Base-by-base conservation (phyloP, 106 monocot genomes). In the Dendrobium officinale region DNA sequence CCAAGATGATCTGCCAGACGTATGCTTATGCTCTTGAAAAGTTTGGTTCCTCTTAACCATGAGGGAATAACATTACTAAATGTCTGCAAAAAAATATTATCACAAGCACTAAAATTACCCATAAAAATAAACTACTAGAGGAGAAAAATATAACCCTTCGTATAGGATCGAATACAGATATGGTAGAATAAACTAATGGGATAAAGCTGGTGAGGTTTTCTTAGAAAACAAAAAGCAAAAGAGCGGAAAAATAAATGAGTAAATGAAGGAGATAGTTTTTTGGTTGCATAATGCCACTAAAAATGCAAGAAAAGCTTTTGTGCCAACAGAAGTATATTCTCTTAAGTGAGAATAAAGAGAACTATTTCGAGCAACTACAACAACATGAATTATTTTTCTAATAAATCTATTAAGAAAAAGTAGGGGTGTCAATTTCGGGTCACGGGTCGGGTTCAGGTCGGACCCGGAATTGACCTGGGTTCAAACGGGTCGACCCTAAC, bases 1-100 rank as follows among this genome's bases (percentile, higher is more conserved):
- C 95, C 92, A 77, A 95, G 90, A 92, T 95, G 95, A 84, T 88
- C 85, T 61, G 90, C 87, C 2, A 95, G 40, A 77, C 73, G 75
- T 79, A 54, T 88, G 79, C 88, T 92, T 26, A 95, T 70, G 33
- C 56, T 79, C 75, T 88, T 90, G 16, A 81, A 26, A 77, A 84
- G 79, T 84, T 84, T 88, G 1, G 87, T 84, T 67, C 82, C 31
- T 79, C 92, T 84, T 78, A 95, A 79, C 90, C 95, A 95, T 48
- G 44, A 27, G 51, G 95, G 95, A 73, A 95, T 59, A 47, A 26
- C 55, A 78, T 73, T 85, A 78, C 92, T 86, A 17, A 92, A 26
- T 77, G 82, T 92, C 95, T 95, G 81, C 43, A 75, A 27, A 83
- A 79, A 56, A 44, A 82, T 56, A 66, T 37, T 10, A 70, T 70